Evolutionary conservation across 2,329 filamentous ascomycete genomes (phyloP).

Genomic region (Neofusicoccum laricinum): DNA sequence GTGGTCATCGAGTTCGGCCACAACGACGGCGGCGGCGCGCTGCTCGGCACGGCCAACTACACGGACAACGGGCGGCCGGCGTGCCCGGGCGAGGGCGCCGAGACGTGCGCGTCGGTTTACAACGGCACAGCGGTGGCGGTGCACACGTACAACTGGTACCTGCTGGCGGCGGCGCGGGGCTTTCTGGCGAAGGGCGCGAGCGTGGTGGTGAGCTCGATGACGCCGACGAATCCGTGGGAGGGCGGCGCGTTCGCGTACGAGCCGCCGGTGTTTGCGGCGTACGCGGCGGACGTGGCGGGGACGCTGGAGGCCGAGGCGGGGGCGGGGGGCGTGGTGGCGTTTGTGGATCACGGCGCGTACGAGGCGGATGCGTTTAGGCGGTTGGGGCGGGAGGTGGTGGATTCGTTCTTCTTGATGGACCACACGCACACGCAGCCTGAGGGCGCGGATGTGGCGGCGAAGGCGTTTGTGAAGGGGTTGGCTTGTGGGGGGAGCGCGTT

Average conservation of each 20-base stretch:
- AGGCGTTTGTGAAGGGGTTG: constrained; percentile 59
- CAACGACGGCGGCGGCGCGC: constrained; percentile 59
- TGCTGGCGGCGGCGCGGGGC: constrained; percentile 55
- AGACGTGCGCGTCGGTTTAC: constrained; percentile 55
- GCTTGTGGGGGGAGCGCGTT: constrained; percentile 49
- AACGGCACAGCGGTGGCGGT: constrained; percentile 55
- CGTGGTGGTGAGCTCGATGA: constrained; percentile 58
- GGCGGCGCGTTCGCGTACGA: constrained; percentile 50
- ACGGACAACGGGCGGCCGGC: constrained; percentile 62
- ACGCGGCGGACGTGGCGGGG: constrained; percentile 48
- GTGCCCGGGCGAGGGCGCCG: constrained; percentile 53
- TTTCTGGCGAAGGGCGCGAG: constrained; percentile 56
- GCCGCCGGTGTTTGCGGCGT: constrained; percentile 56
- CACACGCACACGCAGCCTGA: constrained; percentile 61
- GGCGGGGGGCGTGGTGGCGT: constrained; percentile 44
- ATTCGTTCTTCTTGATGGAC: constrained; percentile 56
- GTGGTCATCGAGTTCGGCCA: constrained; percentile 71
- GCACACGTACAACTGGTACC: constrained; percentile 59
- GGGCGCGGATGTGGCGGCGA: constrained; percentile 56
- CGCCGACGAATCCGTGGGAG: constrained; percentile 64
- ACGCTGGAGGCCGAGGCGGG: constrained; percentile 41
- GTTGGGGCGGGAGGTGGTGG: constrained; percentile 50
- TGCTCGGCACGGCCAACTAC: constrained; percentile 38
- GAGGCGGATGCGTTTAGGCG: constrained; percentile 53
- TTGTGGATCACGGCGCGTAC: constrained; percentile 61